Evolutionary conservation across 164 flowering plant species (phyloP), one percentile per base, ranked within the genome.

Genomic region (Stephania cephalantha): DNA sequence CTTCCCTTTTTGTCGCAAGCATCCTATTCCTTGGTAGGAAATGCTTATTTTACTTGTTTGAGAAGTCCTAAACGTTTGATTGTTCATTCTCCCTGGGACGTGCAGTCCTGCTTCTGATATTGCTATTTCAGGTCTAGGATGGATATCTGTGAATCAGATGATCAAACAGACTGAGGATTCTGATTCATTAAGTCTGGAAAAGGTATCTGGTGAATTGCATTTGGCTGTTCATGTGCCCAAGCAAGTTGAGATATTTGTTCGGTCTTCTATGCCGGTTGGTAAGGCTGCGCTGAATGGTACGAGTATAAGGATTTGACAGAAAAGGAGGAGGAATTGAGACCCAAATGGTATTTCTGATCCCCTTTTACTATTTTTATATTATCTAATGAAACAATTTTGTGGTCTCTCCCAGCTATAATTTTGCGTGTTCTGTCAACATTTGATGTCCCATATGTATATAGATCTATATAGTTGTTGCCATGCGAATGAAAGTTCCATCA

Each of bases 91-190:
- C n/a, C 42, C 71, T 68, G 82, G 53, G 68, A 35, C 42, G 42
- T 35, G 74, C 86, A 95, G 97, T 81, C 97, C 98, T 63, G 89
- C 86, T n/a, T 88, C 90, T 77, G 99, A 95, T 82, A 81, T 95
- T 75, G 98, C 98, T 45, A 90, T 95, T 77, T 93, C 99, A 0
- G 99, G 99, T 75, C 81, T 95, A 7, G 99, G 99, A 77, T 95
- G 99, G 99, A 88, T 95, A 63, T 68, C 85, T 3, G 82, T 95
- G 55, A 94, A 90, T 46, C 89, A 90, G 10, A 67, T 76, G 11
- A 71, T 82, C 53, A 77, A 73, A 74, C 73, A 78, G 11, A 66
- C 17, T 0, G 79, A 48, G 29, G 71, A 10, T 66, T 70, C 85
- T 10, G 81, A 77, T 72, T 31, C 78, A 31, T 48, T 20, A 20